Evolutionary conservation across 2,329 filamentous ascomycete genomes (phyloP), one percentile per base, ranked within the genome.

Genomic region (Cylindrodendrum hubeiense): DNA sequence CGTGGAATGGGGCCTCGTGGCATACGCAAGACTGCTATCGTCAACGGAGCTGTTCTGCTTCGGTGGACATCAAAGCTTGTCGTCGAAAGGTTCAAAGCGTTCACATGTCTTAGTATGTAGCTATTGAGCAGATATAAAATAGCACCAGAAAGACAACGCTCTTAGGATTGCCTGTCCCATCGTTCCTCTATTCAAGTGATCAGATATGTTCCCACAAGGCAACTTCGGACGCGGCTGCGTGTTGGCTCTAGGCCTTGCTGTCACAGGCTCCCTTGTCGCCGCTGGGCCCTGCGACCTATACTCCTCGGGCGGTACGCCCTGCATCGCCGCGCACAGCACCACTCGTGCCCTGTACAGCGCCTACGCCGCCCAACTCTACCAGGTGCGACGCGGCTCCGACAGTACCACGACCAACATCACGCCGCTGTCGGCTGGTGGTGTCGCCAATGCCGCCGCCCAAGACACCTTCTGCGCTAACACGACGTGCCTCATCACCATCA

Each of bases 281-380:
- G 63, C 63, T 13, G 88, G 82, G 13, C 88, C 89, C 9, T 91
- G 88, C 70, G 89, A 91, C 66, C 82, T 91, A 66, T 91, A 90
- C 77, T 74, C 83, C 2, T 81, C 83, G 0, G 88, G 87, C 1
- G 83, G 83, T 54, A 90, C 87, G 1, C 87, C 88, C n/a, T 91
- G 89, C 70, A 79, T 91, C 12, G 89, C 89, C 0, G 89, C 89
- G 0, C 89, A 91, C 74, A 86, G 86, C 74, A 90, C 88, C n/a
- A 91, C 89, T 61, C 85, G 89, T 4, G 87, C 88, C 17, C 76
- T 91, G 7, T 91, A 90, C 77, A 83, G 77, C 69, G 71, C 80
- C 55, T 91, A 79, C 78, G 80, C 56, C 8, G 86, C 86, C 4
- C 54, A 85, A 0, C 84, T 91, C 1, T 91, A 91, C 75, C 87